Evolutionary conservation across 768 basidiomycete species (phyloP), one percentile per base, ranked within the genome.

Genomic region (Boletus reticulatus): DNA sequence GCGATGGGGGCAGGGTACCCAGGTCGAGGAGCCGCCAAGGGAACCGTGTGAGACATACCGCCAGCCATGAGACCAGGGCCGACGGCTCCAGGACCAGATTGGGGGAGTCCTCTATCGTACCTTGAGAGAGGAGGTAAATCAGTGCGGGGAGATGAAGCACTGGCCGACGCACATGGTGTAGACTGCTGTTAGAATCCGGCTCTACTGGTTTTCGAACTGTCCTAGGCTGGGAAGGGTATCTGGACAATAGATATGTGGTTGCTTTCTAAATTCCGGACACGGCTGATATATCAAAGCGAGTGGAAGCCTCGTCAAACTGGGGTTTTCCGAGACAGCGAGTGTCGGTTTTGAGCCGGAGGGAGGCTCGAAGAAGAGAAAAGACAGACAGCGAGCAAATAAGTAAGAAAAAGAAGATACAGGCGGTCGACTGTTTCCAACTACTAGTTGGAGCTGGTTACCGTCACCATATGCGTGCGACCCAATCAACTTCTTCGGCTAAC

Each of bases 1-100:
- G 85, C 75, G 29, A 89, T 80, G 34, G 85, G 85, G 4, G 86
- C 82, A 31, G 86, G 81, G 61, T 91, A 91, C 7, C 89, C 88
- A 4, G 89, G 88, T 37, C 79, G 79, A 24, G 88, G 89, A 4
- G 87, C 84, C 4, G 83, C 87, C 58, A 90, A 82, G 10, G 79
- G 76, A 44, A 76, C 66, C 48, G 70, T 62, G 50, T 67, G 58
- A 38, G 71, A 66, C 29, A 64, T 37, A 47, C 67, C 67, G 31
- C 68, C 74, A 60, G 75, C 73, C 73, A 80, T 73, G 50, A 78
- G 70, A 50, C 77, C 79, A n/a, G 68, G 73, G 6, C 83, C 80
- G 17, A 84, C 68, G 24, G 78, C 81, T 49, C 78, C 81, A 41
- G 83, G 73, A 48, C 82, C 84, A 43, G 81, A 82, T 57, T 77